Evolutionary conservation across 2,329 filamentous ascomycete species (phyloP), one percentile per base, ranked within the genome.

Genomic region (Beauveria caledonica): DNA sequence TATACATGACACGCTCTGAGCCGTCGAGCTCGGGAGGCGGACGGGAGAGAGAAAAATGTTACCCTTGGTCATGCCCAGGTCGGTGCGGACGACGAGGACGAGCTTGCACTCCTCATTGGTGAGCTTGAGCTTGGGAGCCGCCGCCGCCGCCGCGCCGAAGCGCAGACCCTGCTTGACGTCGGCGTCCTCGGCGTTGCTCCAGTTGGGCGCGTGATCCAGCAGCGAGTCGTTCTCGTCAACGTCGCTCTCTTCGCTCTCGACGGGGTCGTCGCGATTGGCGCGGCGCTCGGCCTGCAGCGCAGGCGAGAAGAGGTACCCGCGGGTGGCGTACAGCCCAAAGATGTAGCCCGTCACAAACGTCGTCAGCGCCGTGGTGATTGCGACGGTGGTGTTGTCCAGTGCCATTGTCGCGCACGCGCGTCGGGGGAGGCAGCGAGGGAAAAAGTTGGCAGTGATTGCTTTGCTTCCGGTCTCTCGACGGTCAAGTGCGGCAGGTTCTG

Each of bases 1-100:
- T 46, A 13, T 9, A 17, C 21, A 46, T 6, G 13, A 13, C 33
- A 15, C 33, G 33, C 11, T 2, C 40, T 8, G 40, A 42, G 40
- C 17, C 7, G n/a, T 42, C 5, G 40, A 42, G 40, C 7, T 42
- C 11, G 17, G n/a, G 7, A 42, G 15, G 40, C 17, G 40, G 27
- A 15, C 33, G 33, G 33, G 33, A 15, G 10, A 15, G 10, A 36
- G 29, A 25, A n/a, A 51, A 27, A n/a, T 1, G 19, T 17, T 78
- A 94, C 93, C 93, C 77, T 96, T 97, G 10, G 89, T 94, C 94
- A 99, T 99, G 68, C 93, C 93, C 68, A 99, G 75, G 76, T 99
- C 94, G 19, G 91, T 96, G 70, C 94, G 80, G 60, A 97, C 93
- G 4, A 96, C 90, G 39, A 99, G 78, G 15, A 97, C 90, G 61